Evolutionary conservation across 768 basidiomycete genomes (phyloP).

Genomic region (Lactarius tabidus): DNA sequence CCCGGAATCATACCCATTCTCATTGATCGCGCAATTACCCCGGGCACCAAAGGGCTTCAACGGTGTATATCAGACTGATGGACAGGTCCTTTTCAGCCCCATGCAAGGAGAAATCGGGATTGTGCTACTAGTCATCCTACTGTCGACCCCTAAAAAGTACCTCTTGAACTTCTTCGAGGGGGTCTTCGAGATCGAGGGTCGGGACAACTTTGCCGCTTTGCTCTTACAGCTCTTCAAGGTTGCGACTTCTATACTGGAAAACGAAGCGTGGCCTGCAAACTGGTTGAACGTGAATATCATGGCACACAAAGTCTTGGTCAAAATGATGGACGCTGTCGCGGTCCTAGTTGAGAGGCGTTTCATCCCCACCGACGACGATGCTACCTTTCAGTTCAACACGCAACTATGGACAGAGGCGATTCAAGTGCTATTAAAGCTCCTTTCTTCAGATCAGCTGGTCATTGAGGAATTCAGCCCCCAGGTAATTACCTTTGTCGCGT

Average conservation of each 20-base stretch:
- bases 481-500: slow-evolving; percentile 39
- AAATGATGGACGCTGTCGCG: slow-evolving; percentile 80
- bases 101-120: slow-evolving; percentile 82
- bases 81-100: slow-evolving; percentile 59
- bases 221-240: slow-evolving; percentile 80
- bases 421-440: slow-evolving; percentile 73
- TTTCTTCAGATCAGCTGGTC: slow-evolving; percentile 86
- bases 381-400: slow-evolving; percentile 64
- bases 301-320: slow-evolving; percentile 82
- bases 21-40: slow-evolving; percentile 66
- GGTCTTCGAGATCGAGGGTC: slow-evolving; percentile 84
- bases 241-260: slow-evolving; percentile 72
- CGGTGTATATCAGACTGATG: slow-evolving; percentile 41
- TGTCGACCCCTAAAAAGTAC: slow-evolving; percentile 74
- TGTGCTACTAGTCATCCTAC: slow-evolving; percentile 75
- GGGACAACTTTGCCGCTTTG: slow-evolving; percentile 66
- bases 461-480: slow-evolving; percentile 96
- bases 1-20: slow-evolving; percentile 92
- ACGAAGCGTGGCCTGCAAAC: slow-evolving; percentile 82
- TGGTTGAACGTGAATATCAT: slow-evolving; percentile 93
- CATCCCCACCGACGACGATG: slow-evolving; percentile 63
- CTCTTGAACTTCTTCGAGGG: slow-evolving; percentile 76
- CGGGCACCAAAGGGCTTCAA: slow-evolving; percentile 44
- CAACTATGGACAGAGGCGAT: slow-evolving; percentile 80
- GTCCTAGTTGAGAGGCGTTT: slow-evolving; percentile 76